Evolutionary conservation across 148 eudicot species (phyloP), one percentile per base, ranked within the genome.

Genomic region (Silene uniflora): DNA sequence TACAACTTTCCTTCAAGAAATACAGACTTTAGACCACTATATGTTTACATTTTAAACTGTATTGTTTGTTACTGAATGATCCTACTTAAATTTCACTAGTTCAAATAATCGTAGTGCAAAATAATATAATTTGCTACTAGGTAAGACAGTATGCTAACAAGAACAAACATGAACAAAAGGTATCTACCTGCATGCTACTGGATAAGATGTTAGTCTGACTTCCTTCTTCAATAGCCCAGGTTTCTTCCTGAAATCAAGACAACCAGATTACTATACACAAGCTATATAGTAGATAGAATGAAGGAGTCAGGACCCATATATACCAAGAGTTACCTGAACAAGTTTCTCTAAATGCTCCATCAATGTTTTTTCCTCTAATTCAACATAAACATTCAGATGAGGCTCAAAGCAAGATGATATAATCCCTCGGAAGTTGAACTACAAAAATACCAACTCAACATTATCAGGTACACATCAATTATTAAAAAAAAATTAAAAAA

Each of bases 171-270:
- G 65, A 56, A 10, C 60, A n/a, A 64, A 17, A 56, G 19, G 63
- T 13, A n/a, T 72, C 56, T 82, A 94, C 97, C 97, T 95, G 97
- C 92, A 92, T 92, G 84, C 98, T 95, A 82, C 98, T 95, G 77
- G 98, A 89, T 81, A 95, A 85, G 66, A 95, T 92, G 81, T 89
- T 89, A 63, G 96, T 95, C 84, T 90, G 98, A 75, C 93, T 92
- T 83, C 98, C 98, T 83, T 95, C 98, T 80, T 92, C 98, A 76
- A 89, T 84, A 24, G 92, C 97, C 98, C 98, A 95, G 71, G 97
- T 89, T 90, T 95, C 98, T 78, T 95, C 98, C 98, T 94, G 87
- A 77, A 62, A 65, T 18, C 29, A 67, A 67, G 68, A 68, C 39
- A 49, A 59, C 27, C 47, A 7, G 7, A 12, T 35, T 21, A 32